phyloP scores from a whole-genome alignment of 257 asterid species.

The Nicotiana paniculata region DNA sequence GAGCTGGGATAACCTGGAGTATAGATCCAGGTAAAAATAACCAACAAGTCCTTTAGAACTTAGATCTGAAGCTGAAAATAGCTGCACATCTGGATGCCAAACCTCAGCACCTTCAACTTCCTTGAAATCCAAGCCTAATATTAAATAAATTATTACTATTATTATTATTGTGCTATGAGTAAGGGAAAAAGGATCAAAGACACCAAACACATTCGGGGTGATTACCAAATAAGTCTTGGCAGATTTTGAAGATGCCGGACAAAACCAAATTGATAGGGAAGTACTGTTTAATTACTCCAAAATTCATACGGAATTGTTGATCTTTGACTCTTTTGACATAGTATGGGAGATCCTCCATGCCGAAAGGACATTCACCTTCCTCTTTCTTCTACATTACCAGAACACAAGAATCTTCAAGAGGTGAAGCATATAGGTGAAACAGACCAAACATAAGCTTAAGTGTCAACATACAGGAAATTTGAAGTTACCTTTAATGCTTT shows the following conservation, averaged over 20 bases:
- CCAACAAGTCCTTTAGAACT: conserved; percentile 78
- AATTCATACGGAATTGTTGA: conserved; percentile 58
- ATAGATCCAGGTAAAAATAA: conserved; percentile 77
- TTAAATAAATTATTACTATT: conserved; percentile 10
- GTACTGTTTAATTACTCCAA: conserved; percentile 73
- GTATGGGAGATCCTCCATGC: conserved; percentile 77
- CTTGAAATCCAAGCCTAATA: conserved; percentile 74
- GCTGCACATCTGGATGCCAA: conserved; percentile 87
- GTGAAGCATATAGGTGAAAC: conserved; percentile 6
- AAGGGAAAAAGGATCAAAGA: background rate
- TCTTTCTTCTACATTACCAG: conserved; percentile 57
- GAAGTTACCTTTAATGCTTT: conserved; percentile 72
- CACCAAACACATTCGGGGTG: background rate
- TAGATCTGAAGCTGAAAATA: conserved; percentile 72
- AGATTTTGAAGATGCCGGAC: conserved; percentile 91
- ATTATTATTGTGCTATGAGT: background rate
- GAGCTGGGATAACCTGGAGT: conserved; percentile 51
- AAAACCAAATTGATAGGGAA: conserved; percentile 73
- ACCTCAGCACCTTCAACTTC: conserved; percentile 59
- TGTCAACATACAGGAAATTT: background rate
- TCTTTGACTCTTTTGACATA: conserved; percentile 69
- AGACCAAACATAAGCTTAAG: background rate
- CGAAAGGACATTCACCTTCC: conserved; percentile 76
- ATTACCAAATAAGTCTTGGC: conserved; percentile 91
- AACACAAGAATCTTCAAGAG: conserved; percentile 11